Evolutionary conservation across 768 basidiomycete genomes (phyloP).

Genomic region (Termitomyces bulborhizus): DNA sequence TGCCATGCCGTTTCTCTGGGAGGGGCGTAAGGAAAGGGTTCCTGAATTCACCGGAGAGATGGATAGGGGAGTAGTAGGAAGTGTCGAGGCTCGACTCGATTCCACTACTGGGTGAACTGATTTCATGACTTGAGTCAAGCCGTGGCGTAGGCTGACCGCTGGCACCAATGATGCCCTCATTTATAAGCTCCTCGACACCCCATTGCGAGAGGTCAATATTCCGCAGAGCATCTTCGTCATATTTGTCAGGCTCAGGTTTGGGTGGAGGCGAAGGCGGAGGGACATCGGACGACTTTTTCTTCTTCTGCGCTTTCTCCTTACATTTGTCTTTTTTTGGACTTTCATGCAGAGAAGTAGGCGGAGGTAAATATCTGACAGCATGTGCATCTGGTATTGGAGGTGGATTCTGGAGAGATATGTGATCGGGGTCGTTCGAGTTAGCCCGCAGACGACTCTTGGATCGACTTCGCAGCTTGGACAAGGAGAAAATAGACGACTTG

Average conservation of each 20-base stretch:
- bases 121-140: conserved; percentile 17
- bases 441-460: conserved; percentile 31
- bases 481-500: conserved; percentile 35
- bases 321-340: not conserved
- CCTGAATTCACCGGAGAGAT: conserved; percentile 28
- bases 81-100: conserved; percentile 30
- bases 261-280: conserved; percentile 22
- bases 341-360: not conserved
- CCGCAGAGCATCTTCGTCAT: not conserved
- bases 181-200: not conserved
- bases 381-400: conserved; percentile 23
- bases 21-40: conserved; percentile 32
- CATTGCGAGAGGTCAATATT: conserved; percentile 1
- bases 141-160: conserved; percentile 9
- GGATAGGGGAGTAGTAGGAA: conserved; percentile 16
- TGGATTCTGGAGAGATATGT: conserved; percentile 31
- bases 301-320: conserved; percentile 15
- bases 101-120: conserved; percentile 36
- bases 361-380: conserved; percentile 4
- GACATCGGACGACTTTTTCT: conserved; percentile 20
- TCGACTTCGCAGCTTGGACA: conserved; percentile 35
- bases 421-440: conserved; percentile 26
- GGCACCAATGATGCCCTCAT: conserved; percentile 72
- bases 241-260: conserved; percentile 20
- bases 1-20: conserved; percentile 20